Conservation (phyloP, 2,329 filamentous ascomycete genomes). For the Arachnopeziza araneosa region DNA sequence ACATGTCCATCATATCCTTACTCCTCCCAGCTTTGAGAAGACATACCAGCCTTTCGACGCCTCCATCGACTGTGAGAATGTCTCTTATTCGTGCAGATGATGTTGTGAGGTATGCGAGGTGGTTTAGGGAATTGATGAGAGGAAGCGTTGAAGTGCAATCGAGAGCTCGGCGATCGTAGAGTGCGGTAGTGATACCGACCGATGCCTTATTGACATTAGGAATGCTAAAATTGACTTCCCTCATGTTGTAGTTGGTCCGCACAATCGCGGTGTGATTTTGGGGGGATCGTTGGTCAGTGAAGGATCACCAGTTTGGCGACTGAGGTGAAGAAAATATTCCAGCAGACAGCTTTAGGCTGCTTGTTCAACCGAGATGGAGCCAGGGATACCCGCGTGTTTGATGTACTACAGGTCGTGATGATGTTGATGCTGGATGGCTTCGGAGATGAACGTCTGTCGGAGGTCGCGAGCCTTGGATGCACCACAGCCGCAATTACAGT, state of each 20-base stretch:
- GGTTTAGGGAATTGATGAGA: constrained; percentile 97
- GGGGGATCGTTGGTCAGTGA: background rate
- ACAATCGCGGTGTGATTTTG: constrained; percentile 16
- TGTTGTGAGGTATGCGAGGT: constrained; percentile 95
- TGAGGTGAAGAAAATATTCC: background rate
- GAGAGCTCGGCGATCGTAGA: constrained; percentile 94
- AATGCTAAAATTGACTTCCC: constrained; percentile 99
- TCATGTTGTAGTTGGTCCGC: constrained; percentile 60
- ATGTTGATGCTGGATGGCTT: constrained; percentile 13
- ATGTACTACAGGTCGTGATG: constrained; percentile 14
- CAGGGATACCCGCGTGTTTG: constrained; percentile 6
- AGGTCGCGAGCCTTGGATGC: constrained; percentile 21
- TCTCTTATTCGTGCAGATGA: constrained; percentile 96
- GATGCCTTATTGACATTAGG: constrained; percentile 99
- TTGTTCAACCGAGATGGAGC: constrained; percentile 10
- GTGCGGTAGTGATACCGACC: constrained; percentile 94
- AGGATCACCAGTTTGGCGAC: background rate
- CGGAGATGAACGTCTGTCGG: constrained; percentile 11
- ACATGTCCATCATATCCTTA: constrained; percentile 99
- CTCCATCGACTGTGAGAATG: constrained; percentile 97
- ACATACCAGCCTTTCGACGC: constrained; percentile 92
- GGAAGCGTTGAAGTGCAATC: constrained; percentile 97
- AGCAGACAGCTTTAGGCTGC: constrained; percentile 16
- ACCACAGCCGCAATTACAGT: constrained; percentile 9
- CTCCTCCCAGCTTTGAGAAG: constrained; percentile 96